A percentile compares a stretch with the other conserved stretches of the same genome.
Evolutionary conservation across 2,329 filamentous ascomycete genomes (phyloP).

Genomic region (Exophiala dermatitidis): DNA sequence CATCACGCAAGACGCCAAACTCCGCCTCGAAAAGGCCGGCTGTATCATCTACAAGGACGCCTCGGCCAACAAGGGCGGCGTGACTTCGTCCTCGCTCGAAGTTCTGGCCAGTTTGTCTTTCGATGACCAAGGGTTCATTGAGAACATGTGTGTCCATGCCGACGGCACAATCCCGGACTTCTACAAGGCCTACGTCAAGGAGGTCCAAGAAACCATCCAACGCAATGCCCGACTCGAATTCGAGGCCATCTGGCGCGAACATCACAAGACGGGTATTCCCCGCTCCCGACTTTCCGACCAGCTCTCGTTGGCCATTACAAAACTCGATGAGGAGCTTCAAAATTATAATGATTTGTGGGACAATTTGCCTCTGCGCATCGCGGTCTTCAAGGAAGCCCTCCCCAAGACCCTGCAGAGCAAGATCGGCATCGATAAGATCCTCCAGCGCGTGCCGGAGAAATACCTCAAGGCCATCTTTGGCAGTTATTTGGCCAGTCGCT

Average conservation of each 20-base stretch:
- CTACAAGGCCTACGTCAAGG: conserved; percentile 86
- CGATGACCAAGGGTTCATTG: conserved; percentile 76
- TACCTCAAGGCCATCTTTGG: conserved; percentile 95
- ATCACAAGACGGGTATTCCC: conserved; percentile 69
- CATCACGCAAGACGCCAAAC: conserved; percentile 96
- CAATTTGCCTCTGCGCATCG: conserved; percentile 67
- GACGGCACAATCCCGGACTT: conserved; percentile 76
- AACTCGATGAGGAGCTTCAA: conserved; percentile 91
- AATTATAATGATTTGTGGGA: conserved; percentile 78
- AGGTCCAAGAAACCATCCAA: conserved; percentile 84
- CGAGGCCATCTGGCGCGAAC: conserved; percentile 95
- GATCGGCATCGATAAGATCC: conserved; percentile 83
- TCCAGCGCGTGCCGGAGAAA: conserved; percentile 75
- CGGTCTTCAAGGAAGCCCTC: conserved; percentile 76
- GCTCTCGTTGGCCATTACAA: conserved; percentile 87
- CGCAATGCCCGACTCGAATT: conserved; percentile 91
- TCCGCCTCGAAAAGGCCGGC: conserved; percentile 89
- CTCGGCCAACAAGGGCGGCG: conserved; percentile 96
- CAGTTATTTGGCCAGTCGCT: conserved; percentile 87
- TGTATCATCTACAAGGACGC: conserved; percentile 96
- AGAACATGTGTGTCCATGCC: conserved; percentile 85
- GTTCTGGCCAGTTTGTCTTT: conserved; percentile 92
- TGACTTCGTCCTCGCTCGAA: conserved; percentile 93
- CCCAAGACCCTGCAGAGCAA: conserved; percentile 77
- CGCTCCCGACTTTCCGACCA: conserved; percentile 87